Evolutionary conservation across 1,284 basidiomycete genomes (phyloP), one percentile per base, ranked within the genome.

Genomic region (Coniferiporia weirii): DNA sequence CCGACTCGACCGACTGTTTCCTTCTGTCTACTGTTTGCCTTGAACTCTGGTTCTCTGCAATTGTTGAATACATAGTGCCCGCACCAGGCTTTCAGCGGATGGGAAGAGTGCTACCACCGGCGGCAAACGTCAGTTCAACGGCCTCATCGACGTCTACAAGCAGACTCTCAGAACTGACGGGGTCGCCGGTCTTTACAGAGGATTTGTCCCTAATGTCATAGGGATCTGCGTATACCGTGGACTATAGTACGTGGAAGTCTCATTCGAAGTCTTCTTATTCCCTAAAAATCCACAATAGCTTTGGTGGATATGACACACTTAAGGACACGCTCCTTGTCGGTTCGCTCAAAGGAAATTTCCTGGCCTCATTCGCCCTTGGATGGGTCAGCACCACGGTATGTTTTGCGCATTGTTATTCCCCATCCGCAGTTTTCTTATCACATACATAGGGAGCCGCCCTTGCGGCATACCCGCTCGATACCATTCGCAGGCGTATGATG

Each of bases 401-500:
- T 65, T 5, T 27, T 52, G 40, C 54, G 4, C 58, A 13, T 64
- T 10, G 6, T 2, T 5, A 54, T 48, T 19, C 56, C 10, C 15
- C 35, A 19, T 57, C 10, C 36, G 46, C 15, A 17, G 40, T 32
- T 32, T 34, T 56, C 15, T 10, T 53, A 10, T 1, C 54, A 9
- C 38, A 22, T 7, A n/a, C 20, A 8, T 53, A 76, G 76, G 76
- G 75, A 63, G 84, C 84, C 56, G 78, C 83, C 63, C 73, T 86
- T 63, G 79, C 77, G 62, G 79, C 84, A 52, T 87, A 87, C 71
- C 85, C 84, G 7, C 73, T 87, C 65, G 85, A 87, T 70, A 86
- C 84, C 40, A 82, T 85, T 69, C 76, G 84, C 63, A 76, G 83
- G 68, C 72, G 78, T 63, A 84, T 85, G 82, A 87, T 87, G 85